Evolutionary conservation across 495 filamentous ascomycete species (phyloP).

Genomic region (Tuber melanosporum): DNA sequence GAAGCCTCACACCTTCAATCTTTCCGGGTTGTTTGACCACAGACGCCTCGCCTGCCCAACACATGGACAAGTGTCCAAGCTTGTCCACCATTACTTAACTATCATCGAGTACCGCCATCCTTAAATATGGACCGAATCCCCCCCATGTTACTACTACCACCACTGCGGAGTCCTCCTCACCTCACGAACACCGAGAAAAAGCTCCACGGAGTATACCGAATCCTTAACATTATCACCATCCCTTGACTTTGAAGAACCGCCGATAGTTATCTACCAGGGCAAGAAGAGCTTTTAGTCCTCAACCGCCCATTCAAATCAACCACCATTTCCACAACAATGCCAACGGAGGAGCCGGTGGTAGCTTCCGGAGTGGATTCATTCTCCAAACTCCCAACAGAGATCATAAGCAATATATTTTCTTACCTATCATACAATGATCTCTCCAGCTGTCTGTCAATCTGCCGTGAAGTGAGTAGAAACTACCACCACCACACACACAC

Average conservation of each 20-base stretch:
- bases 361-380: conserved; percentile 22
- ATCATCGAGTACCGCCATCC: not conserved
- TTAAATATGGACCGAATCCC: conserved; percentile 4
- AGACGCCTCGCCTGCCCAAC: not conserved
- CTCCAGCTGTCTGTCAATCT: conserved; percentile 26
- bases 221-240: not conserved
- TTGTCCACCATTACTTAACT: not conserved
- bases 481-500: not conserved
- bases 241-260: not conserved
- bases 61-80: not conserved
- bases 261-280: not conserved
- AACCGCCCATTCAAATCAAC: not conserved
- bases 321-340: not conserved
- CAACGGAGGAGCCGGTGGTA: not conserved
- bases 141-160: not conserved
- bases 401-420: conserved; percentile 34
- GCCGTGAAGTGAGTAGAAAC: conserved; percentile 33
- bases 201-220: not conserved
- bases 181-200: not conserved
- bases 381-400: conserved; percentile 34
- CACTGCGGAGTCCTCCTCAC: not conserved
- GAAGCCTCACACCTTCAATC: not conserved
- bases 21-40: not conserved
- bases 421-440: conserved; percentile 35
- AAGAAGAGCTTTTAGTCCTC: not conserved